A percentile compares a stretch with the other conserved stretches of the same genome.
These are phyloP conservation scores for Boletus tomentosulus DNA, from an alignment of 768 basidiomycete species.

Conservation along the genomic window DNA sequence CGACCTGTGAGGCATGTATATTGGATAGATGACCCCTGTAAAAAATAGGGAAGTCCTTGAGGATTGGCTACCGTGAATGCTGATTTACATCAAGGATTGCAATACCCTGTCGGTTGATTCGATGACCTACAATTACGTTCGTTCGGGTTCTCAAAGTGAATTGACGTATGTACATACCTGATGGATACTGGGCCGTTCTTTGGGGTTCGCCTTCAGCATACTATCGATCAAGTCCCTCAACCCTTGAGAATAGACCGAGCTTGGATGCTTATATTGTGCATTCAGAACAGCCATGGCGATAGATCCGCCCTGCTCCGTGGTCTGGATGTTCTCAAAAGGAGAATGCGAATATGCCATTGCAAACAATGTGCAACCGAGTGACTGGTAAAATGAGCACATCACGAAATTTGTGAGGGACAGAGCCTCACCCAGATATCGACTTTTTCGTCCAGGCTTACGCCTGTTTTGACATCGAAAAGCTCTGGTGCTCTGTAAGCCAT, in stretches of 20 bases:
- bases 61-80: neutral
- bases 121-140: conserved; percentile 48
- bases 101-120: conserved; percentile 60
- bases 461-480: conserved; percentile 95
- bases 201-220: conserved; percentile 81
- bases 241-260: conserved; percentile 81
- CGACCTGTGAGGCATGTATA: neutral
- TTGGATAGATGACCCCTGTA: conserved; percentile 8
- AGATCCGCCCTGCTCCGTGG: conserved; percentile 90
- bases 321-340: conserved; percentile 91
- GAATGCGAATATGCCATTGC: conserved; percentile 95
- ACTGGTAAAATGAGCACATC: conserved; percentile 46
- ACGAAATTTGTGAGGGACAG: neutral
- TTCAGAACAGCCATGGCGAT: conserved; percentile 97
- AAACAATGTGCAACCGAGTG: conserved; percentile 91
- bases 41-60: conserved; percentile 1
- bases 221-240: conserved; percentile 76
- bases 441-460: conserved; percentile 81
- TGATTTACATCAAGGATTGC: conserved; percentile 47
- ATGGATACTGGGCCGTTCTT: conserved; percentile 81
- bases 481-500: conserved; percentile 99
- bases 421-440: conserved; percentile 90
- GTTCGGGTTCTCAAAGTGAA: neutral
- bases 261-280: conserved; percentile 88
- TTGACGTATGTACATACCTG: conserved; percentile 45